Evolutionary conservation across 805 yeast species (phyloP), one percentile per base, ranked within the genome.

Genomic region (Candida bentonensis): DNA sequence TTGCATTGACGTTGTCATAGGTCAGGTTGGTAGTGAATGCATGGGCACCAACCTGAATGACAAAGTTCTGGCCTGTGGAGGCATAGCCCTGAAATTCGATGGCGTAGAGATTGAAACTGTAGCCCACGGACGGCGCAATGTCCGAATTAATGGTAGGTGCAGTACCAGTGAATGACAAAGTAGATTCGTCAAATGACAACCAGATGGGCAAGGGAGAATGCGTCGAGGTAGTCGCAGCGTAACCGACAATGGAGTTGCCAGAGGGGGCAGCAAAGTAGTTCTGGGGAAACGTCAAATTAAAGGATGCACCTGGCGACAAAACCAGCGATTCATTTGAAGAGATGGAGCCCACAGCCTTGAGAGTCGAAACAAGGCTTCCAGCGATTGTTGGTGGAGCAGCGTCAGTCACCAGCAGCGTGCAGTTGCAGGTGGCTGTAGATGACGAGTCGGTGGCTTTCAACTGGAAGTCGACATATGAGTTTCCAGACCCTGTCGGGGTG

Each of bases 191-290:
- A 57, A 89, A 92, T 44, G 64, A 62, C 43, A 86, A 66, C 97
- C 98, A 92, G 56, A 76, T 80, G 30, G 98, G 98, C 45, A 92
- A 68, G 2, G 98, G 89, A 1, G 95, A 74, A 57, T 88, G 75
- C 59, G 84, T 86, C 13, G 69, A 63, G n/a, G 88, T 76, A 50
- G 82, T 73, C 20, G 96, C 96, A 56, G 84, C 82, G 63, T 82
- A 85, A 5, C 79, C 78, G 15, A 72, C 68, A 25, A 82, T 74
- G 2, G 67, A 56, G 44, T 73, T 63, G 23, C 67, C 62, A 2
- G 79, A 71, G 40, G 65, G 63, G 49, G 69, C 56, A 9, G 66
- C 60, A 57, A 88, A 92, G 5, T 82, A 74, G 45, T 72, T 66
- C 21, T 64, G 57, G 39, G 78, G 74, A 55, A 92, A 86, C 23